Evolutionary conservation across 1,284 basidiomycete species (phyloP).

Genomic region (Athelia psychrophila): DNA sequence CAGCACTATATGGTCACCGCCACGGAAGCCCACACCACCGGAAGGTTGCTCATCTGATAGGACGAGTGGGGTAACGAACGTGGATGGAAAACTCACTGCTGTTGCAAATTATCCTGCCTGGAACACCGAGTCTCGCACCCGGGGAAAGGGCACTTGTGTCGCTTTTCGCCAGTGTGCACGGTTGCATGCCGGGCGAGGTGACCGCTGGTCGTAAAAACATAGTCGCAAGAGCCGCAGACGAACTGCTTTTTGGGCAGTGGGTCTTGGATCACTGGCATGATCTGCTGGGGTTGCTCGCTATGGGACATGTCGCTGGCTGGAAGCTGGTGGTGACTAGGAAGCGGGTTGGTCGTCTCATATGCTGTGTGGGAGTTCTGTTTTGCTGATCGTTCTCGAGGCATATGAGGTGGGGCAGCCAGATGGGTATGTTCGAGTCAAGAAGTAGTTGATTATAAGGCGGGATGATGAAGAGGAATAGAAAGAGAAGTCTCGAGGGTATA

Average conservation of each 20-base stretch:
- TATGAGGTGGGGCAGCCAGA: not conserved
- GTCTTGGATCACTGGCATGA: constrained; percentile 2
- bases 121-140: constrained; percentile 81
- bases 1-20: constrained; percentile 4
- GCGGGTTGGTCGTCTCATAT: not conserved
- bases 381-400: not conserved
- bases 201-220: constrained; percentile 79
- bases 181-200: constrained; percentile 80
- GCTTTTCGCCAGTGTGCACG: constrained; percentile 80
- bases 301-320: not conserved
- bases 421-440: too few species aligned
- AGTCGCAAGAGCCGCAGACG: constrained; percentile 62
- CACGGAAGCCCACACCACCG: not conserved
- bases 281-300: constrained; percentile 1
- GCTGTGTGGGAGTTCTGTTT: not conserved
- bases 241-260: constrained; percentile 52
- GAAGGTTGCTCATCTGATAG: not conserved
- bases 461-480: too few species aligned
- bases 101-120: constrained; percentile 78
- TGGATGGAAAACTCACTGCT: constrained; percentile 57
- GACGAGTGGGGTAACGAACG: constrained; percentile 1
- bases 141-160: constrained; percentile 80
- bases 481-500: too few species aligned
- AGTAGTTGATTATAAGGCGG: too few species aligned
- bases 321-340: not conserved